These are phyloP conservation scores for Knufia petricola DNA, from an alignment of 2,329 filamentous ascomycete species.

Conservation along the genomic window DNA sequence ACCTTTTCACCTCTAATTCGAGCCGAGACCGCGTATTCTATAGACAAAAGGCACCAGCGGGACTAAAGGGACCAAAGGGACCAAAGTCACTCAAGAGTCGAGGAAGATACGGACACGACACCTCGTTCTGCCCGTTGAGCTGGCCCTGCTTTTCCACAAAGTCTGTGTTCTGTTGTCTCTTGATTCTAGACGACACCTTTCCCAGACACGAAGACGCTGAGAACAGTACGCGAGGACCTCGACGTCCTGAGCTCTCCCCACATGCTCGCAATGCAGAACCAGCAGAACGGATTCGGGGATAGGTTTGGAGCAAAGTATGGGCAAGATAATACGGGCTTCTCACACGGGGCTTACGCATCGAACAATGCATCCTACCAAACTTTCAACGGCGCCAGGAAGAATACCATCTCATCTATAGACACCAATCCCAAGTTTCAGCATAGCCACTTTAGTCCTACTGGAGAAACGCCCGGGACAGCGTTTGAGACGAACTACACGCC, in stretches of 20 bases:
- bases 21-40: background rate
- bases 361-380: constrained; percentile 63
- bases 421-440: constrained; percentile 56
- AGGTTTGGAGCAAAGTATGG: constrained; percentile 48
- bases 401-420: constrained; percentile 85
- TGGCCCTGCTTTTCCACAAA: background rate
- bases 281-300: constrained; percentile 35
- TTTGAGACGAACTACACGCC: constrained; percentile 99
- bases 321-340: constrained; percentile 74
- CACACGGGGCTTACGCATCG: constrained; percentile 81
- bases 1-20: background rate
- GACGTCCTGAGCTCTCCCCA: constrained; percentile 12
- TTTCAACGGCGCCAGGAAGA: constrained; percentile 72
- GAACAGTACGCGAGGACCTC: constrained; percentile 6
- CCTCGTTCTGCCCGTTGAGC: background rate
- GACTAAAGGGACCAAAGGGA: no score
- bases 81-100: no score
- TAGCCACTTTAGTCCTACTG: constrained; percentile 50
- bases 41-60: no score
- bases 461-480: constrained; percentile 74
- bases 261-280: constrained; percentile 75
- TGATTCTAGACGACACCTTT: constrained; percentile 2
- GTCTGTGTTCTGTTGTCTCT: no score
- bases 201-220: constrained; percentile 3
- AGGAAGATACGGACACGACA: background rate